phyloP scores from a whole-genome alignment of 2,329 filamentous ascomycete species.

The Cladosporium sp. region DNA sequence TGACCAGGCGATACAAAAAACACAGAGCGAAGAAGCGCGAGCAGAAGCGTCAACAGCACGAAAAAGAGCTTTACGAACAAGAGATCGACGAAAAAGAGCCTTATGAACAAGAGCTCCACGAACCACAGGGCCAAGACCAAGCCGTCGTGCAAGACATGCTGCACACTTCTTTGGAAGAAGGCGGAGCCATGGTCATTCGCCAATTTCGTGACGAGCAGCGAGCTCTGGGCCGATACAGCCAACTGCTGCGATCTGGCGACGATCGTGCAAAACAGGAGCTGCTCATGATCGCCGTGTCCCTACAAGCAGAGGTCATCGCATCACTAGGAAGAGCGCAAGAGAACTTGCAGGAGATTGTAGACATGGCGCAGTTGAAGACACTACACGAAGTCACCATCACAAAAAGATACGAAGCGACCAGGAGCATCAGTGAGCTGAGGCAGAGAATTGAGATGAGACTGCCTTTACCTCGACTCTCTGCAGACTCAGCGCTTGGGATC shows the following conservation, averaged over 20 bases:
- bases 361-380: constrained; percentile 6
- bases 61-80: constrained; percentile 20
- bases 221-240: constrained; percentile 37
- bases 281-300: constrained; percentile 11
- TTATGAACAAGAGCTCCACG: constrained; percentile 17
- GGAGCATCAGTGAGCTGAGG: constrained; percentile 8
- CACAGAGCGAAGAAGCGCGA: constrained; percentile 25
- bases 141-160: constrained; percentile 40
- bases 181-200: constrained; percentile 41
- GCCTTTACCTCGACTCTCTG: constrained; percentile 7
- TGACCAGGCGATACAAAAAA: constrained; percentile 39
- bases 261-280: constrained; percentile 20
- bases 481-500: neutral
- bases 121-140: constrained; percentile 17
- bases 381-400: constrained; percentile 9
- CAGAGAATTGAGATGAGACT: constrained; percentile 8
- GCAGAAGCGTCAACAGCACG: neutral
- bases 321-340: constrained; percentile 3
- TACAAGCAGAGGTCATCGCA: constrained; percentile 10
- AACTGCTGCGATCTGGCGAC: constrained; percentile 39
- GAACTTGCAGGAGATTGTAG: neutral
- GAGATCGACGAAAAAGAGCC: constrained; percentile 3
- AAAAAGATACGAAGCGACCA: constrained; percentile 1
- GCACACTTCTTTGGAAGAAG: constrained; percentile 40
- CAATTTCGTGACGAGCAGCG: constrained; percentile 39